Evolutionary conservation across 2,329 filamentous ascomycete species (phyloP).

Genomic region (Fusarium siculi): DNA sequence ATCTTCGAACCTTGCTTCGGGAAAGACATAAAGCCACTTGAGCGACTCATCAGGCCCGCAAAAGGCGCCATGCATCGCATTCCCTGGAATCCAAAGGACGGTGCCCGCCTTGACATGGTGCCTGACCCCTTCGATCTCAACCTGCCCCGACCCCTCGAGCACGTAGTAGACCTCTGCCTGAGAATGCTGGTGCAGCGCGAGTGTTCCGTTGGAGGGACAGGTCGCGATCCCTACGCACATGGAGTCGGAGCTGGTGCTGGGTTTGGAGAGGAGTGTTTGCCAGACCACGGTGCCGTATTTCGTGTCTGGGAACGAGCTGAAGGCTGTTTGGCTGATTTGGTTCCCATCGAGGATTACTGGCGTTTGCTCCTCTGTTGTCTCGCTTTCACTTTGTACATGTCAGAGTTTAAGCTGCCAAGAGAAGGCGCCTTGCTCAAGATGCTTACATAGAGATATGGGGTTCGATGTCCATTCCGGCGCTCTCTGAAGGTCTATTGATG

Average conservation of each 20-base stretch:
- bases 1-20: neutral
- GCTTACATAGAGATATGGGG: no score
- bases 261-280: neutral
- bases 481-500: no score
- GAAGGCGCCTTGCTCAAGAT: no score
- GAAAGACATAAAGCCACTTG: neutral
- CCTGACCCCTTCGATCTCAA: neutral
- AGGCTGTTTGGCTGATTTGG: neutral
- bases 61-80: neutral
- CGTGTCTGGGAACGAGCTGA: neutral
- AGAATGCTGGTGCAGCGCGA: neutral
- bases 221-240: neutral
- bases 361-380: neutral
- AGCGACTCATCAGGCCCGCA: neutral
- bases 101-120: neutral
- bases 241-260: neutral
- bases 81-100: neutral
- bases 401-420: neutral
- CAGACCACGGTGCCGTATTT: neutral
- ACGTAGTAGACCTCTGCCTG: neutral
- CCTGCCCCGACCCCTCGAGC: neutral
- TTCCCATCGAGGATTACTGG: neutral
- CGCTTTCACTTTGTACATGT: neutral
- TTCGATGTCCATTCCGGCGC: no score
- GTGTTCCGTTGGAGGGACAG: neutral